These are phyloP conservation scores for Margaritispora aquatica DNA, from an alignment of 495 filamentous ascomycete species.

Conservation along the genomic window DNA sequence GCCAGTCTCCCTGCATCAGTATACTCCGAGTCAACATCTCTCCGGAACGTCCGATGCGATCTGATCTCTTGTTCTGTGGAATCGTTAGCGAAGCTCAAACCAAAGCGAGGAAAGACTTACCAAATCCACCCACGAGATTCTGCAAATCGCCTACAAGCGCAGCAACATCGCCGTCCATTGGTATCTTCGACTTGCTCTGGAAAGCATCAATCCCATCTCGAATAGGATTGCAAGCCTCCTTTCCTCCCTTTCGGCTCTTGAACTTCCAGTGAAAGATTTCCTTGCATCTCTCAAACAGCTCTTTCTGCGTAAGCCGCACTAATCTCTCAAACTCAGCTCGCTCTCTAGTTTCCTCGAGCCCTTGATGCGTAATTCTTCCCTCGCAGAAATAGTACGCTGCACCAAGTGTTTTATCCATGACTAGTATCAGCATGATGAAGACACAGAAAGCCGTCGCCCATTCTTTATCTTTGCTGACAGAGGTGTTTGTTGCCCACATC, in stretches of 20 bases:
- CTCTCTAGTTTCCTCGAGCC: constrained; percentile 5
- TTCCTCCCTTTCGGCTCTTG: constrained; percentile 23
- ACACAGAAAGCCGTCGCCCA: constrained; percentile 23
- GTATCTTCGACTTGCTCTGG: constrained; percentile 1
- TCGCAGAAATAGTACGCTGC: constrained; percentile 17
- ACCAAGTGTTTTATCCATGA: constrained; percentile 20
- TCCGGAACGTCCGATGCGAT: not conserved
- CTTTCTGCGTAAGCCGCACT: constrained; percentile 15
- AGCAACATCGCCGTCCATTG: constrained; percentile 6
- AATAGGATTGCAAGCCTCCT: constrained; percentile 24
- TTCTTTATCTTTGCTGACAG: constrained; percentile 14
- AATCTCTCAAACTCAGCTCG: constrained; percentile 13
- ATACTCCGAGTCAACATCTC: not conserved
- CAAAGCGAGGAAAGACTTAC: constrained; percentile 7
- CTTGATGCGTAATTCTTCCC: constrained; percentile 11
- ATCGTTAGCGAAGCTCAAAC: not conserved
- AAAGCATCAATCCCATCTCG: constrained; percentile 22
- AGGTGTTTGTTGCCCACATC: constrained; percentile 21
- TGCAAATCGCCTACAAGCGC: constrained; percentile 14
- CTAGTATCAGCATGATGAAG: constrained; percentile 17
- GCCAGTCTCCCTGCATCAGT: constrained; percentile 18
- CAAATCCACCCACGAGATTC: constrained; percentile 5
- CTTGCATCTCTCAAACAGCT: constrained; percentile 23
- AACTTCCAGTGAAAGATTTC: constrained; percentile 27
- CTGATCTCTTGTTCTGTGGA: constrained; percentile 14